These are phyloP conservation scores for Fraxinus latifolia DNA, from an alignment of 305 asterid species.

Conservation along the genomic window DNA sequence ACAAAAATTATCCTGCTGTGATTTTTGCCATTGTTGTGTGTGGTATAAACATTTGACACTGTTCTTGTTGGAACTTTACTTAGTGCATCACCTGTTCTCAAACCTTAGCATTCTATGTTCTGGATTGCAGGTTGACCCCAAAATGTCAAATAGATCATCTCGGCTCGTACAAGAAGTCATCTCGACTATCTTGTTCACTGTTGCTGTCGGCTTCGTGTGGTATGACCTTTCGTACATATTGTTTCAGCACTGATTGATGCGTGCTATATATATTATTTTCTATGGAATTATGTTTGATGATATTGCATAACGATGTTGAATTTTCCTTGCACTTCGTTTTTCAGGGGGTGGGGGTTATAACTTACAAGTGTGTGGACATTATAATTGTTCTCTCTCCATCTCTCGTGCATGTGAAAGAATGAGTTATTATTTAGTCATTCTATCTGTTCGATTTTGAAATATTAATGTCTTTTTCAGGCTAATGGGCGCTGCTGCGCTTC, in stretches of 20 bases:
- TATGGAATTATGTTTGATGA: not conserved
- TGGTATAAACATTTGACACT: not conserved
- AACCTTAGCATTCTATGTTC: slow-evolving; percentile 23
- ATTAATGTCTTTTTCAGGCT: slow-evolving; percentile 44
- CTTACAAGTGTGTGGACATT: slow-evolving; percentile 1
- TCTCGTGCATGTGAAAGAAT: not conserved
- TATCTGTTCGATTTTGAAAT: slow-evolving; percentile 8
- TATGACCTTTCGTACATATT: slow-evolving; percentile 31
- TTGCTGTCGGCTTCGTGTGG: slow-evolving; percentile 85
- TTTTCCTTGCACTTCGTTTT: slow-evolving; percentile 1
- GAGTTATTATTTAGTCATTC: not conserved
- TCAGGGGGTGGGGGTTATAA: not conserved
- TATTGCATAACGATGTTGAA: not conserved
- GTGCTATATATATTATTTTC: not conserved
- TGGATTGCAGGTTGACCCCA: slow-evolving; percentile 72
- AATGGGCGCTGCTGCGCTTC: slow-evolving; percentile 83
- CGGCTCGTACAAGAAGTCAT: slow-evolving; percentile 76
- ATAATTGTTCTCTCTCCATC: slow-evolving; percentile 6
- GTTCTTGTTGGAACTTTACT: slow-evolving; percentile 15
- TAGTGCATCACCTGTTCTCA: slow-evolving; percentile 7
- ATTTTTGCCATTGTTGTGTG: not conserved
- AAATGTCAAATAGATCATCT: slow-evolving; percentile 60
- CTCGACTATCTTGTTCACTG: slow-evolving; percentile 74
- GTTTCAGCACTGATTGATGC: not conserved
- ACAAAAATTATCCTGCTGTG: not conserved